Conservation (phyloP, 352 stramenopile genomes). For the Globisporangium orthogonon region DNA sequence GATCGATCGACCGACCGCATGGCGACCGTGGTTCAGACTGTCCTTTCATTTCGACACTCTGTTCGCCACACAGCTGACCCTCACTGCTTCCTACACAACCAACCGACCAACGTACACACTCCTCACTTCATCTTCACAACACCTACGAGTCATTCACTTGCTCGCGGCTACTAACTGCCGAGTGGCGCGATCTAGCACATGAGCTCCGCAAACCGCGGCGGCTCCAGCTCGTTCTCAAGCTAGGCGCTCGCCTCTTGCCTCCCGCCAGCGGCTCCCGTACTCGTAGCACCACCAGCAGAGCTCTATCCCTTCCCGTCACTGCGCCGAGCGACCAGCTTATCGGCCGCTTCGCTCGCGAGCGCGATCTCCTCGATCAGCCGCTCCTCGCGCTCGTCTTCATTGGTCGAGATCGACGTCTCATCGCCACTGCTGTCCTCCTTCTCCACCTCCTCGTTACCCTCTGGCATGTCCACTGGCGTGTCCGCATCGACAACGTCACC, state of each 20-base stretch:
- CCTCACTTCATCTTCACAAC: not conserved
- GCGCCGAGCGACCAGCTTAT: not conserved
- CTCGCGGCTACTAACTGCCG: no score
- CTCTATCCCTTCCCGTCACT: no score
- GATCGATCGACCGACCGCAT: no score
- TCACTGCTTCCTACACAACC: not conserved
- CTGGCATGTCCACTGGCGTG: no score
- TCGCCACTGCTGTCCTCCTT: not conserved
- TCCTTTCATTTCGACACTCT: no score
- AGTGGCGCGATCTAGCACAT: not conserved
- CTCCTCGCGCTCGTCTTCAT: not conserved
- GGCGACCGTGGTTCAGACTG: no score
- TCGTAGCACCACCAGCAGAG: not conserved
- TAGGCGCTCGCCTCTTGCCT: no score
- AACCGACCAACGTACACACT: not conserved
- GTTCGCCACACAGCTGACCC: no score
- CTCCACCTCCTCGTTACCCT: no score
- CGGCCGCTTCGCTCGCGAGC: not conserved
- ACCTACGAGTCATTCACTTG: no score
- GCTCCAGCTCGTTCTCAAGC: not conserved
- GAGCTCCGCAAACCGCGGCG: not conserved
- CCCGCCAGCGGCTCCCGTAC: no score
- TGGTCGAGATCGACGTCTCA: not conserved
- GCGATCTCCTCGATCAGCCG: not conserved
- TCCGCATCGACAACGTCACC: no score